These are phyloP conservation scores for Botrytis byssoidea DNA, from an alignment of 2,329 filamentous ascomycete genomes.

Conservation along the genomic window DNA sequence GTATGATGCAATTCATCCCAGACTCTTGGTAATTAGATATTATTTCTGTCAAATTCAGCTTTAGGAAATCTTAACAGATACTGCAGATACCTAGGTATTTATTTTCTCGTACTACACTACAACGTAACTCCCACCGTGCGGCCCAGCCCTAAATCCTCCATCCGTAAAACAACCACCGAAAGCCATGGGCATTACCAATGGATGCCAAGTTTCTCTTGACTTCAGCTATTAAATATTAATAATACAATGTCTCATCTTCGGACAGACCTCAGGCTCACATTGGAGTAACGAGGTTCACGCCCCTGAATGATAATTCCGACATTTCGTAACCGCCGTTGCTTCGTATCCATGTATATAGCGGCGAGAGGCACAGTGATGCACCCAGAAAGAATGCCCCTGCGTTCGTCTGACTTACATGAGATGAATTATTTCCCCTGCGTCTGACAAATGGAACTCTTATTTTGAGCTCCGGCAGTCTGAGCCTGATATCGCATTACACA, in stretches of 20 bases:
- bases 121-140: not conserved
- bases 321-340: not conserved
- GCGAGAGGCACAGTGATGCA: not conserved
- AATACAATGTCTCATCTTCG: not conserved
- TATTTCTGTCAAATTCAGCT: not conserved
- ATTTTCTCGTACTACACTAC: not conserved
- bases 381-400: not conserved
- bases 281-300: not conserved
- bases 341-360: not conserved
- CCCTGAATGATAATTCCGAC: not conserved
- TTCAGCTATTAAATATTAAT: not conserved
- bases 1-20: not conserved
- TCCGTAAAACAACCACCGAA: not conserved
- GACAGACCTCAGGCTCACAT: not conserved
- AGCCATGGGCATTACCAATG: not conserved
- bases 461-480: not conserved
- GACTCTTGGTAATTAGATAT: not conserved
- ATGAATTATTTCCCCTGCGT: not conserved
- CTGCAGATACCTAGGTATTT: no score
- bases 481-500: not conserved
- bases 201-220: not conserved
- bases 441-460: not conserved
- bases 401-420: constrained; percentile 2
- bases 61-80: not conserved
- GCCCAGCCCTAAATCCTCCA: not conserved